These are phyloP conservation scores for Whalleya microplaca DNA, from an alignment of 2,329 filamentous ascomycete species.

Conservation along the genomic window DNA sequence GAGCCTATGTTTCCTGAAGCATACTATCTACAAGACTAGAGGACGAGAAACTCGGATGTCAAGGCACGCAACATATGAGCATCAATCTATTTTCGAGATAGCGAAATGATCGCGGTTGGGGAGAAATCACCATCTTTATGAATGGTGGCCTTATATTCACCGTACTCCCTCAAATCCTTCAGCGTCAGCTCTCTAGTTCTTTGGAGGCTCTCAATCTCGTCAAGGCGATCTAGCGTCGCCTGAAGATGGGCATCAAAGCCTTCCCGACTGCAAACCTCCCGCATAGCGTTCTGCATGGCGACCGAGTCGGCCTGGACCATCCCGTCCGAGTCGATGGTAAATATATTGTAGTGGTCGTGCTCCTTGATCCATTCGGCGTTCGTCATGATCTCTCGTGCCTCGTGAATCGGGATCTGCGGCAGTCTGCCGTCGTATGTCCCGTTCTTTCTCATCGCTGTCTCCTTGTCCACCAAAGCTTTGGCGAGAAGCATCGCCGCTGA, in stretches of 20 bases:
- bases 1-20: too few species aligned
- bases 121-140: too few species aligned
- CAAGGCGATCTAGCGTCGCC: conserved; percentile 56
- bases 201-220: conserved; percentile 56
- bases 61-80: too few species aligned
- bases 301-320: conserved; percentile 61
- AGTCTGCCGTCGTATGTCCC: conserved; percentile 45
- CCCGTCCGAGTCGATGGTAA: conserved; percentile 58
- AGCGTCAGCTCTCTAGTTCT: conserved; percentile 60
- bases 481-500: conserved; percentile 62
- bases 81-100: too few species aligned
- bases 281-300: conserved; percentile 62
- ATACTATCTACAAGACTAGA: too few species aligned
- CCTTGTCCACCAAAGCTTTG: conserved; percentile 56
- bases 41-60: too few species aligned
- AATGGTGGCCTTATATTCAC: conserved; percentile 18
- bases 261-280: conserved; percentile 51
- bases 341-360: conserved; percentile 61
- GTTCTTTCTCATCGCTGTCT: conserved; percentile 38
- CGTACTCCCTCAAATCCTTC: conserved; percentile 44
- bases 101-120: too few species aligned
- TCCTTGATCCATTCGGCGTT: conserved; percentile 59
- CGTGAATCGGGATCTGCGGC: conserved; percentile 53
- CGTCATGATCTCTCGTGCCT: conserved; percentile 58
- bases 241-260: conserved; percentile 58